Percentiles rank a stretch among this genome's conserved stretches.
Evolutionary conservation across 2,329 filamentous ascomycete species (phyloP).

Genomic region (Cercospora sp.): DNA sequence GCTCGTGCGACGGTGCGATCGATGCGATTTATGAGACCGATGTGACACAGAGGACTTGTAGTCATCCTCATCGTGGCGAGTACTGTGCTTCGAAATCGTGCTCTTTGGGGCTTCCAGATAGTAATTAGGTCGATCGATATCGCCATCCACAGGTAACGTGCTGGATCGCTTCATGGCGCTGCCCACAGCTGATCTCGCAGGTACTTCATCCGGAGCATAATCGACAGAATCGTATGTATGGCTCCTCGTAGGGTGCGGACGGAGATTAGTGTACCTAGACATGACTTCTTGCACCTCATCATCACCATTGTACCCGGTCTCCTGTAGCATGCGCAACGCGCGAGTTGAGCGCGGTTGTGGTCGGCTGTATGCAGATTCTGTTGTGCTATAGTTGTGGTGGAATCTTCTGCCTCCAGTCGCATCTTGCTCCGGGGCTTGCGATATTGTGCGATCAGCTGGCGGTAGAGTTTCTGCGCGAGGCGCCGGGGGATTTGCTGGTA

Average conservation of each 20-base stretch:
- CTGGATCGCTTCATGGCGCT: slow-evolving; percentile 25
- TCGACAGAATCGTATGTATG: slow-evolving; percentile 31
- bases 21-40: slow-evolving; percentile 16
- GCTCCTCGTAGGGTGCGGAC: slow-evolving; percentile 28
- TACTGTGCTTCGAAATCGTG: slow-evolving; percentile 19
- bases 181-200: slow-evolving; percentile 14
- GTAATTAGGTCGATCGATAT: slow-evolving; percentile 13
- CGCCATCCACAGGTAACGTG: slow-evolving; percentile 25
- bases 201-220: slow-evolving; percentile 22
- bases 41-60: slow-evolving; percentile 13
- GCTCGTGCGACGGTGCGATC: slow-evolving; percentile 17
- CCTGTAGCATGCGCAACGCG: slow-evolving; percentile 43
- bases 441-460: slow-evolving; percentile 38
- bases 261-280: slow-evolving; percentile 28
- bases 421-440: slow-evolving; percentile 20
- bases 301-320: slow-evolving; percentile 33
- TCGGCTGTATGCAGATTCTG: slow-evolving; percentile 33
- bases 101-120: slow-evolving; percentile 29
- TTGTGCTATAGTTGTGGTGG: slow-evolving; percentile 36
- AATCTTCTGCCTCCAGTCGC: slow-evolving; percentile 15
- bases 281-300: slow-evolving; percentile 31
- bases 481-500: slow-evolving; percentile 16
- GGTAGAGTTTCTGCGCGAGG: slow-evolving; percentile 18
- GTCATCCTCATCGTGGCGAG: slow-evolving; percentile 10
- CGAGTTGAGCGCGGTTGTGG: slow-evolving; percentile 28